Base-by-base conservation (phyloP, 1,284 basidiomycete genomes). In the Cryptococcus neoformans region DNA sequence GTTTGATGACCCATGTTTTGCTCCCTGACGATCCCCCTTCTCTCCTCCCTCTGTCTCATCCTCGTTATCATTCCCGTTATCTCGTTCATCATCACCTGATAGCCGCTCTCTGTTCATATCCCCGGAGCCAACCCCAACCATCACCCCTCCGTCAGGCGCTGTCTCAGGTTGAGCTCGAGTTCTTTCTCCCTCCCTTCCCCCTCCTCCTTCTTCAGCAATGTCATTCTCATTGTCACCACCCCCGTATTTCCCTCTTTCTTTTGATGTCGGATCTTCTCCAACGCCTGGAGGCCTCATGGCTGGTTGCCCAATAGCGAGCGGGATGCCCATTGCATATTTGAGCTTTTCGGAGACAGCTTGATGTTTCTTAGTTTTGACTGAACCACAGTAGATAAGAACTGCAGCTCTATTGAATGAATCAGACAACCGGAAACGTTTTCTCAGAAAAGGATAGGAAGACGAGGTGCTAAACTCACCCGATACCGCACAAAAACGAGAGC, bases 331-430 rank as follows among this genome's bases (percentile, higher is more conserved):
- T 1, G 88, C 90, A 37, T 83, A 81, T 44, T 85, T 83, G 1
- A 95, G 78, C 54, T 85, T 82, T 55, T 86, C 81, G 69, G 87
- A 83, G 12, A 94, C 89, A 65, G 85, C 82, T 59, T 84, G 82
- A 2, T 84, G 84, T 62, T 91, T 86, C 70, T 89, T 91, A 6
- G 90, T 91, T 67, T 84, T 82, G 61, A 84, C 81, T 1, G 88
- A 85, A 28, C 90, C 91, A 63, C 82, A 81, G 83, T 86, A 92
- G 64, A 92, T 92, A 53, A 89, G 79, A 4, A 92, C 77, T 6
- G 83, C 89, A 1, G 91, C 85, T n/a, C 79, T 70, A 51, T n/a
- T n/a, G 0, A 44, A 3, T 17, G 44, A 21, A 11, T 38, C 16
- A 48, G n/a, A 6, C 10, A 14, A 12, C 21, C 7, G 17, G n/a